Evolutionary conservation across 2,329 filamentous ascomycete species (phyloP), one percentile per base, ranked within the genome.

Genomic region (Pseudogymnoascus pannorum): DNA sequence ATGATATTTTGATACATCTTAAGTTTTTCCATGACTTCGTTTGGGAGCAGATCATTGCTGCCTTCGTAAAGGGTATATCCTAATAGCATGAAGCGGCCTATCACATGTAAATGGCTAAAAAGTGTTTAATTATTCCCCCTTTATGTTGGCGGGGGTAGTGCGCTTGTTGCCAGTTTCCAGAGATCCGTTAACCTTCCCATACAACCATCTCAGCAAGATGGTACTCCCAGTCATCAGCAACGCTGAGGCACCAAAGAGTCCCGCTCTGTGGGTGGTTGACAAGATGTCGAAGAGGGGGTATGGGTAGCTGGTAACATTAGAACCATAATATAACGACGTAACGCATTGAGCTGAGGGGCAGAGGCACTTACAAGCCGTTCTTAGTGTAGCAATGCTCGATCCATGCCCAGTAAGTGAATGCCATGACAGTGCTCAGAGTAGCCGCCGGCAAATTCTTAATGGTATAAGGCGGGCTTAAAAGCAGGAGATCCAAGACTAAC

Each of bases 231-330:
- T 87, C 84, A 95, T 92, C 14, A 89, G 74, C 1, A 81, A 69
- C 0, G 89, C 91, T 42, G 89, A 88, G 16, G 83, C 75, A 0
- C 79, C 79, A 67, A 95, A 96, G 8, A 96, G 77, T 0, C 82
- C 75, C 7, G 86, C 76, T 18, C 92, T 82, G 69, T 91, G 86
- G 57, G 76, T 71, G 0, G 85, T 88, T 58, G 78, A 80, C 42
- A 95, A 76, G 48, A 89, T 72, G 7, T 79, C 86, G 65, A 97
- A 93, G 24, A 96, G 81, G 1, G 92, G 92, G 73, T 97, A 96
- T 0, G 92, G 91, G 68, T 96, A 95, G 78, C 86, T 88, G 67
- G 73, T 78, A 31, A 48, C 20, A 26, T 38, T 42, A 58, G 57
- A 20, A 20, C 33, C 33, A n/a, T 16, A 44, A 11, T 12, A 24